Evolutionary conservation across 1,284 basidiomycete genomes (phyloP), one percentile per base, ranked within the genome.

Genomic region (Trichosporon ovoides): DNA sequence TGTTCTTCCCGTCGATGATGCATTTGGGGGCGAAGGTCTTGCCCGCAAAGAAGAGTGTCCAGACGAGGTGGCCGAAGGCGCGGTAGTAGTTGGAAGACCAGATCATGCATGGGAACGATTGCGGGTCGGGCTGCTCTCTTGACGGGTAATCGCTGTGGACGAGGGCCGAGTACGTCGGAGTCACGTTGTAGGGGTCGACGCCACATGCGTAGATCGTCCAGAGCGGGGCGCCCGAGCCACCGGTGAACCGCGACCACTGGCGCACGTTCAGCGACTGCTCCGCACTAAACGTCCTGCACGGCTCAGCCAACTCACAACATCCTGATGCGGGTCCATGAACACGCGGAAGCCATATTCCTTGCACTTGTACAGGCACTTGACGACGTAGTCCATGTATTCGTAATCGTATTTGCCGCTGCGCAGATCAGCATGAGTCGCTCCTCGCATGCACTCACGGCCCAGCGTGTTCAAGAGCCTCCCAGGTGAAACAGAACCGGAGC

Each of bases 171-270:
- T 89, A 86, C 0, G 94, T 97, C 1, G 85, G 82, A 0, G 89
- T 89, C 61, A 97, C 85, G 65, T 89, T 84, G 53, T 85, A 82
- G 0, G 93, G 91, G 69, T 98, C 83, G 64, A 98, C 84, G 11
- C 94, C 95, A 71, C 91, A 96, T 0, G 94, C 94, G 36, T 84
- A 82, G 7, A 98, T 81, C 0, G 93, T 94, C 95, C 95, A 98
- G 69, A 87, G 89, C 0, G 95, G 95, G 0, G 95, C 95, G 12
- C 95, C 95, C 0, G 91, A 96, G 7, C 95, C 95, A 20, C 95
- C 94, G 6, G 90, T 89, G 79, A 94, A 97, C 38, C 95, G 88
- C 1, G 94, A 97, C 91, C 95, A 98, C 92, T 96, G 70, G n/a
- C 3, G 24, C 20, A 24, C 22, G 19, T 11, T 52, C 19, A 36